These are phyloP conservation scores for Panicum miliaceum DNA, from an alignment of 176 grass and related monocot genomes.

Conservation along the genomic window DNA sequence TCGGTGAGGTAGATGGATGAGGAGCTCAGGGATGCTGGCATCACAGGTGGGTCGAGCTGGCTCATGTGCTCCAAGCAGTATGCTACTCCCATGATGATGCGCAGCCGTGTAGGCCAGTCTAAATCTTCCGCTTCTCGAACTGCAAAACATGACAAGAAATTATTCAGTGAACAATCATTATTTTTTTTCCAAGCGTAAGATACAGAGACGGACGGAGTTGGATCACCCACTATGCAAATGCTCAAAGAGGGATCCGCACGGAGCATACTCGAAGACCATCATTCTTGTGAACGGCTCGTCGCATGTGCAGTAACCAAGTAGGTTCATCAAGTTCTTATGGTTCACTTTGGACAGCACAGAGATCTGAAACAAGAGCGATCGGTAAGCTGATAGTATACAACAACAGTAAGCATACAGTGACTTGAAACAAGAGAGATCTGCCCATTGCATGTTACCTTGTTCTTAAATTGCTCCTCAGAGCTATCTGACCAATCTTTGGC, in stretches of 20 bases:
- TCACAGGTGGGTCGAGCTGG: constrained; percentile 45
- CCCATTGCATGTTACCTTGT: constrained; percentile 44
- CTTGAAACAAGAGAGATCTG: no score
- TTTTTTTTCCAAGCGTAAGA: no score
- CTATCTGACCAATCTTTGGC: constrained; percentile 47
- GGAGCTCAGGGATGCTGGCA: constrained; percentile 53
- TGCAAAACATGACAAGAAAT: constrained; percentile 3
- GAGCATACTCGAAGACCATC: constrained; percentile 86
- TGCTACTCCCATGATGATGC: constrained; percentile 67
- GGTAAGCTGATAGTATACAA: not conserved
- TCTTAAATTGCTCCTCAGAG: constrained; percentile 65
- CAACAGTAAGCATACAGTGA: not conserved
- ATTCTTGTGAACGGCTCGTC: constrained; percentile 80
- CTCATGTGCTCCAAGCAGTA: constrained; percentile 77
- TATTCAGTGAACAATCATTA: no score
- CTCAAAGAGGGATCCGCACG: constrained; percentile 87
- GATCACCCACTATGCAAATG: constrained; percentile 91
- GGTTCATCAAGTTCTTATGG: constrained; percentile 90
- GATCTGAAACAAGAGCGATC: constrained; percentile 53
- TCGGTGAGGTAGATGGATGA: constrained; percentile 44
- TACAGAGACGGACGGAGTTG: constrained; percentile 57
- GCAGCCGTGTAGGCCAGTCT: constrained; percentile 66
- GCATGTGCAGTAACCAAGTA: constrained; percentile 70
- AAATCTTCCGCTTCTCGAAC: constrained; percentile 83
- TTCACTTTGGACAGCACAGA: constrained; percentile 73